Percentiles rank a stretch among this genome's conserved stretches.
Conservation (phyloP, 768 basidiomycete genomes). For the Hypsizygus marmoreus region DNA sequence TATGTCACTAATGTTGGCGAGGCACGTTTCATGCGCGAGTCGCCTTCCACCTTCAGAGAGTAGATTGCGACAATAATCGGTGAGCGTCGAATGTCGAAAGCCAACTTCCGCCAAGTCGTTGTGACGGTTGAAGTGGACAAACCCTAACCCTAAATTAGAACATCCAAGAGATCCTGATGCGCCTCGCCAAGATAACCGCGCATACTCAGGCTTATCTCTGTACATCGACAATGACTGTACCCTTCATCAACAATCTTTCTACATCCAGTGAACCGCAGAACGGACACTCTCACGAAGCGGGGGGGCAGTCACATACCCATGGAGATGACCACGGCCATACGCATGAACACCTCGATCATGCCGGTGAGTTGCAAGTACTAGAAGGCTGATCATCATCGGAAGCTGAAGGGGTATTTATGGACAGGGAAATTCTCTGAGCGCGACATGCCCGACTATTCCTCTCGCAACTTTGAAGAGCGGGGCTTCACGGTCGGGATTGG, state of each 20-base stretch:
- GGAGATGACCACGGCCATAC: constrained; percentile 89
- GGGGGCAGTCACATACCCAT: constrained; percentile 52
- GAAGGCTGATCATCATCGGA: background rate
- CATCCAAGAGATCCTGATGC: no score
- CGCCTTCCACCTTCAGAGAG: no score
- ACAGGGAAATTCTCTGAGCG: constrained; percentile 90
- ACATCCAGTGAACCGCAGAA: constrained; percentile 30
- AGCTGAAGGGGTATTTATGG: background rate
- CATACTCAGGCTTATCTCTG: no score
- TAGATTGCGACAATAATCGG: no score
- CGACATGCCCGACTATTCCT: constrained; percentile 86
- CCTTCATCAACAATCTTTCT: constrained; percentile 72
- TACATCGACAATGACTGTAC: constrained; percentile 55
- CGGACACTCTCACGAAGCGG: constrained; percentile 55
- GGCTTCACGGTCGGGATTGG: constrained; percentile 99
- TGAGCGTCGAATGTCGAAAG: no score
- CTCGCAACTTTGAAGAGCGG: constrained; percentile 85
- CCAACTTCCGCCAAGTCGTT: no score
- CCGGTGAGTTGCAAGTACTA: constrained; percentile 51
- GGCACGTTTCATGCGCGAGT: constrained; percentile 41
- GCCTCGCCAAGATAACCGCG: no score
- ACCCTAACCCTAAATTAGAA: no score
- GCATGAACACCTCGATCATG: constrained; percentile 88
- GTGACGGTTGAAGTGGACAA: no score
- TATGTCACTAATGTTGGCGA: constrained; percentile 46